Conservation (phyloP, 2,329 filamentous ascomycete species). For the Epichloe hybrida region DNA sequence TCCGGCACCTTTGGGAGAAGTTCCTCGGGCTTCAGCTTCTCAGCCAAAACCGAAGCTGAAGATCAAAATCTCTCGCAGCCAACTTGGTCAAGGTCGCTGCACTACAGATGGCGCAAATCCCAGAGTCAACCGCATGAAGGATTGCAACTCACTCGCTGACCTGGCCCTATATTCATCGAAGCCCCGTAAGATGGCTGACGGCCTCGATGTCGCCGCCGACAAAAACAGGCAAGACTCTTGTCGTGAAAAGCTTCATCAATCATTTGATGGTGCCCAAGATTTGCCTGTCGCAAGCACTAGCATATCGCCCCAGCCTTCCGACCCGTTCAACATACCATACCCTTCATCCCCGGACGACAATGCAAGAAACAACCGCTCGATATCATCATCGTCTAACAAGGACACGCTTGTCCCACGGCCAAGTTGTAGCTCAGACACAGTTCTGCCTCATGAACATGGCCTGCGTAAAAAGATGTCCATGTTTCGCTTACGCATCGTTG, state of each 20-base stretch:
- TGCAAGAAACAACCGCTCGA: slow-evolving; percentile 6
- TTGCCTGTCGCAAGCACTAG: slow-evolving; percentile 3
- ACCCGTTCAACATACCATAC: slow-evolving; percentile 23
- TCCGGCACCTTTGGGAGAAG: neutral
- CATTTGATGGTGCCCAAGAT: slow-evolving; percentile 5
- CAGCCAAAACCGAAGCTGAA: slow-evolving; percentile 17
- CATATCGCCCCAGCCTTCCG: slow-evolving; percentile 13
- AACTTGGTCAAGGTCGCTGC: slow-evolving; percentile 11
- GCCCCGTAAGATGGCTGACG: neutral
- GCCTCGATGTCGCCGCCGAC: neutral
- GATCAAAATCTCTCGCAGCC: slow-evolving; percentile 20
- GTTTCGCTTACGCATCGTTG: slow-evolving; percentile 14
- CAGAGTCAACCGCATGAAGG: slow-evolving; percentile 15
- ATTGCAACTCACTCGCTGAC: slow-evolving; percentile 20
- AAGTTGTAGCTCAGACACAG: slow-evolving; percentile 5
- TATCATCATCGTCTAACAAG: slow-evolving; percentile 6
- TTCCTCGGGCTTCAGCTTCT: neutral
- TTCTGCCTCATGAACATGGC: slow-evolving; percentile 5
- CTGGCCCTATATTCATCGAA: slow-evolving; percentile 11
- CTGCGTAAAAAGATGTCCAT: slow-evolving; percentile 18
- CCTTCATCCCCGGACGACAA: slow-evolving; percentile 12
- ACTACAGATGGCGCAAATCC: slow-evolving; percentile 7
- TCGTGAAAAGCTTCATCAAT: neutral
- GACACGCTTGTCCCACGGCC: slow-evolving; percentile 5
- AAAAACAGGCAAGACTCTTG: neutral